Evolutionary conservation across 805 yeast species (phyloP).

Genomic region (Barnettozyma pratensis): DNA sequence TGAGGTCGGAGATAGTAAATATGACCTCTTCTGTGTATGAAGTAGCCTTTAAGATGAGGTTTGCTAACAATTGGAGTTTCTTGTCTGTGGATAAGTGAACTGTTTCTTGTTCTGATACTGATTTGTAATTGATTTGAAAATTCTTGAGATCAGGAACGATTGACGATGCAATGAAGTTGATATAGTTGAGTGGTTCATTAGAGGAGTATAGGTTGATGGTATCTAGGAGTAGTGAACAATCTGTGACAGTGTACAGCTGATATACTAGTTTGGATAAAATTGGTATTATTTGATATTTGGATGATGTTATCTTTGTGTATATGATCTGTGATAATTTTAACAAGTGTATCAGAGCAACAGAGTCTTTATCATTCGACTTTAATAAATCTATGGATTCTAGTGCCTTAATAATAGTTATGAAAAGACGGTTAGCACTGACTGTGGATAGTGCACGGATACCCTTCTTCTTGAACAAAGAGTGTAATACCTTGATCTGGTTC

Average conservation of each 20-base stretch:
- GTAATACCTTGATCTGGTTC: constrained; percentile 3
- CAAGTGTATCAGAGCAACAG: constrained; percentile 4
- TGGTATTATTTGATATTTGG: constrained; percentile 1
- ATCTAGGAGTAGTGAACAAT: not conserved
- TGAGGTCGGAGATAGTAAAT: constrained; percentile 1
- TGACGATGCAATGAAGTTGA: constrained; percentile 3
- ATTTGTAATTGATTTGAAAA: constrained; percentile 1
- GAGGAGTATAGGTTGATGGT: constrained; percentile 3
- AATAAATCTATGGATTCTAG: constrained; percentile 4
- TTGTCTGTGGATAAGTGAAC: not conserved
- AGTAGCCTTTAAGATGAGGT: not conserved
- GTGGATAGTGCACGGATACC: not conserved
- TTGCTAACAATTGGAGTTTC: constrained; percentile 4
- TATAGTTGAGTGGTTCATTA: not conserved
- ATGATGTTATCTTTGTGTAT: not conserved
- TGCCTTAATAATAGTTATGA: constrained; percentile 7
- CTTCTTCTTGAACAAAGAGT: not conserved
- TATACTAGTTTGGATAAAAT: not conserved
- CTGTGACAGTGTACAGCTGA: not conserved
- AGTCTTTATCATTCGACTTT: not conserved
- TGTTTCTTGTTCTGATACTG: not conserved
- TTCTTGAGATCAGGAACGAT: constrained; percentile 5
- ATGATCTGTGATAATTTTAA: not conserved
- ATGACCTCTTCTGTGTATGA: constrained; percentile 2
- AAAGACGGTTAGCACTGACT: constrained; percentile 3